Percentiles rank a stretch among this genome's conserved stretches.
Conservation (phyloP, 2,329 filamentous ascomycete species). For the Balansia obtecta region DNA sequence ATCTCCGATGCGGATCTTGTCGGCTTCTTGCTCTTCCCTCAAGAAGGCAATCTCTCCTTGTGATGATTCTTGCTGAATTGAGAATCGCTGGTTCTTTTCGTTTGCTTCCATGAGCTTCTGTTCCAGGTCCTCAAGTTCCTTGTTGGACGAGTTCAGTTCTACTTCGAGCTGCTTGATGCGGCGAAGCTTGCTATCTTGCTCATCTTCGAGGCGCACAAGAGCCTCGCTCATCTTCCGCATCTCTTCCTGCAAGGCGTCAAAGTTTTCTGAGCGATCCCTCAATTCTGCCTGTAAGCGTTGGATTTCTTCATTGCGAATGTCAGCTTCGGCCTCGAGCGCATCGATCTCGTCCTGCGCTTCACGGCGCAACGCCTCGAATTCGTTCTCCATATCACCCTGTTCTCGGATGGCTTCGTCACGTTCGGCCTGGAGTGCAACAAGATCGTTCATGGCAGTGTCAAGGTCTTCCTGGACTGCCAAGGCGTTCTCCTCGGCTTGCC, state of each 20-base stretch:
- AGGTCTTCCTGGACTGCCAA: constrained; percentile 67
- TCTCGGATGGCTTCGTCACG: constrained; percentile 73
- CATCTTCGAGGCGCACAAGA: constrained; percentile 77
- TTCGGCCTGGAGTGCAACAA: constrained; percentile 68
- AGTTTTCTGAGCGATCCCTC: constrained; percentile 69
- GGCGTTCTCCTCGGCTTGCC: constrained; percentile 44
- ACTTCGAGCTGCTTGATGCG: constrained; percentile 73
- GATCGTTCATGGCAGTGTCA: constrained; percentile 65
- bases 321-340: constrained; percentile 56
- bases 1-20: constrained; percentile 97
- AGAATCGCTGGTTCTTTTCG: constrained; percentile 74
- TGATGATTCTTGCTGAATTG: constrained; percentile 83
- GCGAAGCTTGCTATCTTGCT: constrained; percentile 65
- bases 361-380: constrained; percentile 47
- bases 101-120: constrained; percentile 73
- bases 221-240: constrained; percentile 87
- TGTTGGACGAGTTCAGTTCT: constrained; percentile 72
- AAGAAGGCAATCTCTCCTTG: constrained; percentile 92
- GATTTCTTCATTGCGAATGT: constrained; percentile 59
- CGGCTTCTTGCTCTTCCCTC: constrained; percentile 88
- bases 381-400: constrained; percentile 43
- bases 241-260: constrained; percentile 82
- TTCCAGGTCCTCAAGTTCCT: constrained; percentile 77
- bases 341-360: constrained; percentile 57
- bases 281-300: constrained; percentile 60